Evolutionary conservation across 2,329 filamentous ascomycete genomes (phyloP).

Genomic region (Sclerotiophoma versabilis): DNA sequence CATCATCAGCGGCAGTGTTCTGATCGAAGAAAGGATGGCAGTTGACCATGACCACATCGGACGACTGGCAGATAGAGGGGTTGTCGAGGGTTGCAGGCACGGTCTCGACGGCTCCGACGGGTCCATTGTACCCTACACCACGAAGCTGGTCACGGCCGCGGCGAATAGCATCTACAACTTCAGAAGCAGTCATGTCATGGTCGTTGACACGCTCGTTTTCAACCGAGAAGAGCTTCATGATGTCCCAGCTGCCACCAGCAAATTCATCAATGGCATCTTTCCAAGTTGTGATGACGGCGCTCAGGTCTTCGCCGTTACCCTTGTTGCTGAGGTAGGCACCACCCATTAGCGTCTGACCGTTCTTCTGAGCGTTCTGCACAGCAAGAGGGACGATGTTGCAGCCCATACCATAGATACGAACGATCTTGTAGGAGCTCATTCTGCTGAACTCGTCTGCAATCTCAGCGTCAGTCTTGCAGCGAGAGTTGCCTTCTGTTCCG

Average conservation of each 20-base stretch:
- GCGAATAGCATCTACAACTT: conserved; percentile 66
- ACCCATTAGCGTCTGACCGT: conserved; percentile 74
- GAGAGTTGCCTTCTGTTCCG: conserved; percentile 16
- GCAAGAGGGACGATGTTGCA: conserved; percentile 75
- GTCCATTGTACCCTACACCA: conserved; percentile 70
- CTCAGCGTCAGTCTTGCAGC: conserved; percentile 71
- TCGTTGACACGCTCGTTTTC: conserved; percentile 81
- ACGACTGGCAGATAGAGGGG: conserved; percentile 72
- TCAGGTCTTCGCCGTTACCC: conserved; percentile 48
- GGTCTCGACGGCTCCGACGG: conserved; percentile 82
- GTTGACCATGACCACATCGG: conserved; percentile 83
- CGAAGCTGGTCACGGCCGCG: conserved; percentile 66
- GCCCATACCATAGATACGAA: conserved; percentile 82
- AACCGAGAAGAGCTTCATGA: conserved; percentile 74
- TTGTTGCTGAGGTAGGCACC: conserved; percentile 72
- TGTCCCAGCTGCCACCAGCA: conserved; percentile 66
- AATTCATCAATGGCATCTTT: conserved; percentile 60
- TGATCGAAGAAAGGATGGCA: conserved; percentile 84
- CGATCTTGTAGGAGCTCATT: conserved; percentile 65
- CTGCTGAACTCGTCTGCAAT: conserved; percentile 70
- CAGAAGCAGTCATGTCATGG: conserved; percentile 53
- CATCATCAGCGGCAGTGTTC: conserved; percentile 63
- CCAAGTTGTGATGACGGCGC: conserved; percentile 66
- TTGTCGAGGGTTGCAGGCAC: conserved; percentile 72
- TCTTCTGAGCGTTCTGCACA: conserved; percentile 67